These are phyloP conservation scores for Debaryomycetaceae sp. DNA, from an alignment of 1,139 yeast species.

Conservation along the genomic window DNA sequence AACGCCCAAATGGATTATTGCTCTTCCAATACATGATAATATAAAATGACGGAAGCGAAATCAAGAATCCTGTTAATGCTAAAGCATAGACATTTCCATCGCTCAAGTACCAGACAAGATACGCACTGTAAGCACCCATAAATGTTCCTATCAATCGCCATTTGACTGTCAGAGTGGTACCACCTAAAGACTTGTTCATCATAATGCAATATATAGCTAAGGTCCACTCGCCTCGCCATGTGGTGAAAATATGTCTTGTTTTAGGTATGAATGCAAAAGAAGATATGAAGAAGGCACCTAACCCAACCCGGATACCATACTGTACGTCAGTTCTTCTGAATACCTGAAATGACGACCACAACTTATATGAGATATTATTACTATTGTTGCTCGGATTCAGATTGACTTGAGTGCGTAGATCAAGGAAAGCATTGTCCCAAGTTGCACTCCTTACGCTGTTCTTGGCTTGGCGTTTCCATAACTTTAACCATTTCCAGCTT, in stretches of 20 bases:
- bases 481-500: slow-evolving; percentile 49
- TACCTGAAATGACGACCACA: slow-evolving; percentile 33
- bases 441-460: slow-evolving; percentile 11
- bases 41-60: slow-evolving; percentile 64
- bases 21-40: slow-evolving; percentile 65
- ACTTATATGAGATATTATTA: slow-evolving; percentile 12
- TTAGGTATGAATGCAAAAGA: slow-evolving; percentile 63
- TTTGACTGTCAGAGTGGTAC: slow-evolving; percentile 75
- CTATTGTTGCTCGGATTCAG: slow-evolving; percentile 5
- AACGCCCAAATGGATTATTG: slow-evolving; percentile 66
- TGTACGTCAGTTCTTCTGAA: slow-evolving; percentile 64
- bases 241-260: slow-evolving; percentile 51
- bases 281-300: slow-evolving; percentile 69
- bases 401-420: slow-evolving; percentile 30
- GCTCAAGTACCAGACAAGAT: slow-evolving; percentile 52
- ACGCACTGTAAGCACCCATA: slow-evolving; percentile 65
- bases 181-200: slow-evolving; percentile 86
- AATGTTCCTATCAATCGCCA: slow-evolving; percentile 77
- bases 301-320: slow-evolving; percentile 75
- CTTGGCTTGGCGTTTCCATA: slow-evolving; percentile 34
- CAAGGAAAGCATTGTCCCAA: slow-evolving; percentile 36
- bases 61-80: slow-evolving; percentile 54
- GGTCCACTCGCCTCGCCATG: slow-evolving; percentile 86
- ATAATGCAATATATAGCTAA: slow-evolving; percentile 75
- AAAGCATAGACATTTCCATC: slow-evolving; percentile 56